These are phyloP conservation scores for Neurospora sp. DNA, from an alignment of 2,329 filamentous ascomycete genomes.

Conservation along the genomic window DNA sequence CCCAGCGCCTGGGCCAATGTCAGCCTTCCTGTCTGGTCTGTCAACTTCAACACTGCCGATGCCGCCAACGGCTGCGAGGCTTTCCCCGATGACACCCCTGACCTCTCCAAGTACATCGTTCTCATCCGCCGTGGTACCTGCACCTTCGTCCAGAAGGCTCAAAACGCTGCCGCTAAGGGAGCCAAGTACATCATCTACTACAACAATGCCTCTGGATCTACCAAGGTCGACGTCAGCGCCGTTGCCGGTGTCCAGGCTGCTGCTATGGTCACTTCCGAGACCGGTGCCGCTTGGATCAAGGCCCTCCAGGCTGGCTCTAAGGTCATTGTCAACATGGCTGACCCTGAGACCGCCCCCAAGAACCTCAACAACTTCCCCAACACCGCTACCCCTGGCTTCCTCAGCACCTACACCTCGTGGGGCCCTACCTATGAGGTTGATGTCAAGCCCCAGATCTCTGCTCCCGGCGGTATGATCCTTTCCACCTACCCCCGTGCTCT, in stretches of 20 bases:
- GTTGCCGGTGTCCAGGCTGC: conserved; percentile 26
- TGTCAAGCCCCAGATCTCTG: conserved; percentile 37
- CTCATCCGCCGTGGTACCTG: conserved; percentile 51
- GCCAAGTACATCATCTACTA: conserved; percentile 54
- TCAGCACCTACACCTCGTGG: conserved; percentile 47
- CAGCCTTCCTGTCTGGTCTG: conserved; percentile 39
- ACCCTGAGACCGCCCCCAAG: conserved; percentile 26
- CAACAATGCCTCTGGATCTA: conserved; percentile 38
- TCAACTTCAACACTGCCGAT: conserved; percentile 38
- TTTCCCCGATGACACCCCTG: conserved; percentile 42
- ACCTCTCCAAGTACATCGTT: conserved; percentile 48
- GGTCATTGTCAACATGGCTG: conserved; percentile 34
- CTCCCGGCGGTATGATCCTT: conserved; percentile 40
- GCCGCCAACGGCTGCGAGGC: conserved; percentile 41
- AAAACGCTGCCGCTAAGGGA: conserved; percentile 42
- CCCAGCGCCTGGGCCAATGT: conserved; percentile 35
- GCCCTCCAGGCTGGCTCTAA: conserved; percentile 32
- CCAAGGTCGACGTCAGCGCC: conserved; percentile 22
- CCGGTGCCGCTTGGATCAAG: conserved; percentile 35
- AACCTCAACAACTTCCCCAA: conserved; percentile 29
- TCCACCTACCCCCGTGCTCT: conserved; percentile 37
- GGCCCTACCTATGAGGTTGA: conserved; percentile 51
- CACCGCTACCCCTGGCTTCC: conserved; percentile 37
- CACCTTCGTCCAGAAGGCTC: conserved; percentile 43
- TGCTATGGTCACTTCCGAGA: conserved; percentile 31